These are phyloP conservation scores for Durusdinium trenchii DNA, from an alignment of 73 alveolate species.

Conservation along the genomic window DNA sequence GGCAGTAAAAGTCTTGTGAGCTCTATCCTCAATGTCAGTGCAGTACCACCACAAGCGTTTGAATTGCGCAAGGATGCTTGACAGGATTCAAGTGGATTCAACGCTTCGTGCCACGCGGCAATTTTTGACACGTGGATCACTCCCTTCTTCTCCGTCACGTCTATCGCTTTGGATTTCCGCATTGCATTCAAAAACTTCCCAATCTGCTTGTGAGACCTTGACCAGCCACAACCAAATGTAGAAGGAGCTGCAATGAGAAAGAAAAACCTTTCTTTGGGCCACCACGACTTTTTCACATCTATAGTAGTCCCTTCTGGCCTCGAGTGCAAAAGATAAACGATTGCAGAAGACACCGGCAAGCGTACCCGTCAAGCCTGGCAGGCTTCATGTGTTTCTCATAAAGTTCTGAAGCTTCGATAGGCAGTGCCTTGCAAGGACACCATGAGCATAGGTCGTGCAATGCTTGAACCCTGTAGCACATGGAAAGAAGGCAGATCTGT, in stretches of 20 bases:
- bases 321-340: neutral
- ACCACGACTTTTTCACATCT: conserved; percentile 81
- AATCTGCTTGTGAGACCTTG: conserved; percentile 96
- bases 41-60: neutral
- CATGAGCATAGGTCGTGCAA: no score
- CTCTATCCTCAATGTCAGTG: conserved; percentile 9
- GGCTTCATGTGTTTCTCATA: conserved; percentile 96
- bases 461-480: no score
- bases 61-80: neutral
- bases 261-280: neutral
- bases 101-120: neutral
- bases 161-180: conserved; percentile 95
- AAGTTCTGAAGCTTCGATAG: conserved; percentile 95
- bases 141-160: conserved; percentile 95
- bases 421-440: conserved; percentile 72
- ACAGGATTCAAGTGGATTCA: neutral
- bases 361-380: neutral
- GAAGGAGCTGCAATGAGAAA: neutral
- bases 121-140: conserved; percentile 73
- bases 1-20: conserved; percentile 57
- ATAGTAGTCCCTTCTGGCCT: conserved; percentile 94
- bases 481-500: no score
- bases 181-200: conserved; percentile 86
- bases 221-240: neutral
- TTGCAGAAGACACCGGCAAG: neutral